Conservation (phyloP, 768 basidiomycete species). For the Galerina marginata region DNA sequence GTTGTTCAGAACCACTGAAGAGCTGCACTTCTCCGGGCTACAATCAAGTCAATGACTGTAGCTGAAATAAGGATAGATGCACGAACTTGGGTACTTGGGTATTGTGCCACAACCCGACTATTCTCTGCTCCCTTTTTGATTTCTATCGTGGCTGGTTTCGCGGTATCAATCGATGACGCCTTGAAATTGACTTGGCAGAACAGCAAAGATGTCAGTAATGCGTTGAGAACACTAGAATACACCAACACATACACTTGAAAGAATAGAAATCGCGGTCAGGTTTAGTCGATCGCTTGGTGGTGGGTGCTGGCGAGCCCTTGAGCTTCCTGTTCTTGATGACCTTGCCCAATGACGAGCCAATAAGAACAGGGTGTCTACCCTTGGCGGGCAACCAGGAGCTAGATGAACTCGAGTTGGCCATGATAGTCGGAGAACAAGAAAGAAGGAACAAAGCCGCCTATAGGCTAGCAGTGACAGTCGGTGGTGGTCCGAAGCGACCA, state of each 20-base stretch:
- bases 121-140: conserved; percentile 59
- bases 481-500: conserved; percentile 7
- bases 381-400: conserved; percentile 57
- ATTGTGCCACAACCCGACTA: conserved; percentile 64
- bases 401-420: conserved; percentile 40
- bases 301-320: conserved; percentile 50
- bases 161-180: conserved; percentile 70
- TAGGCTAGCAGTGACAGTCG: not conserved
- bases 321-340: conserved; percentile 75
- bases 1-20: conserved; percentile 62
- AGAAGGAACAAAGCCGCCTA: not conserved
- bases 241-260: conserved; percentile 66
- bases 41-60: not conserved
- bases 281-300: conserved; percentile 47
- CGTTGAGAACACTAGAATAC: not conserved
- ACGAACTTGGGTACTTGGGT: conserved; percentile 67
- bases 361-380: conserved; percentile 15
- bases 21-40: conserved; percentile 37
- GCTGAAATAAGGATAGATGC: not conserved
- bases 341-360: conserved; percentile 30
- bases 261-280: conserved; percentile 77
- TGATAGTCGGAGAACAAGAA: conserved; percentile 30
- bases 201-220: not conserved
- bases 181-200: conserved; percentile 69
- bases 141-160: conserved; percentile 69